Base-by-base conservation (phyloP, 306 rosid genomes). In the Cicer judaicum region DNA sequence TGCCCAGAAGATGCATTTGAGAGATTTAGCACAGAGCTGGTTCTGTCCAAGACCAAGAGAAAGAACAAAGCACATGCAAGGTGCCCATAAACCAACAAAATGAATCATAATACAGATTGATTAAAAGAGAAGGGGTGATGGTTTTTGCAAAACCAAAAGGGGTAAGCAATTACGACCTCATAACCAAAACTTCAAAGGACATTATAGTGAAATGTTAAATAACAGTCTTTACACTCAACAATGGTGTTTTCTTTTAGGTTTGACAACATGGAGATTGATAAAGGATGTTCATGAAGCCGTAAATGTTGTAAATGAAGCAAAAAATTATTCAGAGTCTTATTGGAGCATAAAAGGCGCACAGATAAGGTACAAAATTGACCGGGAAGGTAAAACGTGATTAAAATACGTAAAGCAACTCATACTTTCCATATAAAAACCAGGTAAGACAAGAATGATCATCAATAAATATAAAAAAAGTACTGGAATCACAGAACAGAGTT, bases 51-150 rank as follows among this genome's bases (percentile, higher is more conserved):
- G 43, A 52, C 38, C 54, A 57, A 55, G 53, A 50, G 6, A n/a
- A 36, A 49, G 38, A 55, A 41, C 43, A 72, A 72, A 72, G 76
- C 76, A 55, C n/a, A 2, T 15, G 64, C 75, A 38, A 47, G 43
- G 5, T 24, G 46, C 24, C 48, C 29, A 18, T 3, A 70, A 53
- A 5, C 41, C 53, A 38, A 70, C 62, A 41, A 40, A 13, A 65
- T 53, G 40, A 18, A 71, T 11, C 14, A 66, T 16, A 66, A 44
- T 6, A 42, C 10, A 19, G 41, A 66, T 10, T 8, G 38, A 42
- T 9, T 19, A 66, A 43, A n/a, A n/a, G 55, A 71, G 75, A 40
- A 38, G 38, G 50, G 64, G 18, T 48, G n/a, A 48, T 13, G 54
- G 54, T 12, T 48, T 48, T 48, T 24, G 16, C 16, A 12, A 12